Percentiles rank a stretch among this genome's conserved stretches.
Conservation (phyloP, 2,329 filamentous ascomycete genomes). For the Nemania sp. region DNA sequence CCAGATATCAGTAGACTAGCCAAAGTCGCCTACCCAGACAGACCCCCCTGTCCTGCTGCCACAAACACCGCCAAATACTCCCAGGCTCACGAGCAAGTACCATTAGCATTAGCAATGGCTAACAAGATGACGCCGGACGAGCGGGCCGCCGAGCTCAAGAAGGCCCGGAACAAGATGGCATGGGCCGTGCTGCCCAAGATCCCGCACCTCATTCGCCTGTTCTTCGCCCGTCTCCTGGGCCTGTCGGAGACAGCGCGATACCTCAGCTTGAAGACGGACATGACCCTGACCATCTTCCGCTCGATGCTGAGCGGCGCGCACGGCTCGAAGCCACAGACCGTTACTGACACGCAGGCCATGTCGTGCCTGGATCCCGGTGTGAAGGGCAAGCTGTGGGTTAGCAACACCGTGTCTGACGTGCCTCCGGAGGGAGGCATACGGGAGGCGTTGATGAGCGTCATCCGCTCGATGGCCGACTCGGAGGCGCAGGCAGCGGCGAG, state of each 20-base stretch:
- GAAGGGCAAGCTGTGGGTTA: conserved; percentile 86
- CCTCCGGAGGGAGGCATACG: conserved; percentile 68
- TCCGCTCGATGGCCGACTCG: conserved; percentile 64
- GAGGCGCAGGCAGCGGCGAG: conserved; percentile 48
- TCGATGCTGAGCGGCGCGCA: conserved; percentile 65
- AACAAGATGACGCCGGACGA: conserved; percentile 5
- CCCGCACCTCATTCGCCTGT: conserved; percentile 71
- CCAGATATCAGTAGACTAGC: conserved; percentile 6
- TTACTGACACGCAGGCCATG: conserved; percentile 71
- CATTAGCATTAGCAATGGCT: not conserved
- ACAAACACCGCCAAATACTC: not conserved
- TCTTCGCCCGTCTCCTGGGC: conserved; percentile 72
- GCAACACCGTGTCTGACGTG: conserved; percentile 72
- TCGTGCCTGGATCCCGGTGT: conserved; percentile 57
- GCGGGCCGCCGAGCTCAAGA: conserved; percentile 34
- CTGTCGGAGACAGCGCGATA: conserved; percentile 78
- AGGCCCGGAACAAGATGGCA: conserved; percentile 41
- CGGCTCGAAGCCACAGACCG: conserved; percentile 58
- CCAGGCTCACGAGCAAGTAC: conserved; percentile 5
- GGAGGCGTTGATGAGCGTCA: conserved; percentile 68
- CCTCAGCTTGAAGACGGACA: conserved; percentile 80
- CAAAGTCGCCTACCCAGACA: not conserved
- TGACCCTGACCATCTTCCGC: conserved; percentile 79
- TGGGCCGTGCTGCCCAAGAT: conserved; percentile 64
- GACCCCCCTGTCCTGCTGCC: not conserved